These are phyloP conservation scores for Myriosclerotinia scirpicola DNA, from an alignment of 2,329 filamentous ascomycete species.

Conservation along the genomic window DNA sequence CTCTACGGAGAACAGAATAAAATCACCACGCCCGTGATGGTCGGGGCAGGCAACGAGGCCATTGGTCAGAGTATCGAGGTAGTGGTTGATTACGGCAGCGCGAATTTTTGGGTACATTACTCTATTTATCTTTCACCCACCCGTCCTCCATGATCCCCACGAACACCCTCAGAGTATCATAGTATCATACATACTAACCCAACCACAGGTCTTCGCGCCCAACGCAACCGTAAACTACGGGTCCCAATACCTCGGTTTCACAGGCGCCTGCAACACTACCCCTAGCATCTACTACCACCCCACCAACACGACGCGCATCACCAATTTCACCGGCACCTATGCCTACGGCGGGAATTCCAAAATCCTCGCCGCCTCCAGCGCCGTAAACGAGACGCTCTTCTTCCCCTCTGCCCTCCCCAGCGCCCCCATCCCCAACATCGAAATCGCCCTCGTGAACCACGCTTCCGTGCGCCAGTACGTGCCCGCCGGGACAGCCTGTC, in stretches of 20 bases:
- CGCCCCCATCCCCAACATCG: slow-evolving; percentile 1
- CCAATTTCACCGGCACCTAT: neutral
- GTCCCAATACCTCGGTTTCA: slow-evolving; percentile 5
- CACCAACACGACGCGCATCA: neutral
- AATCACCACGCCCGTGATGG: neutral
- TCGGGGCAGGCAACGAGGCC: neutral
- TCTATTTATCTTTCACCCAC: neutral
- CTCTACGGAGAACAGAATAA: neutral
- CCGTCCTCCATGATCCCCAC: no score
- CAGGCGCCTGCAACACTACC: slow-evolving; percentile 12
- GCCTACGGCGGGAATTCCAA: slow-evolving; percentile 19
- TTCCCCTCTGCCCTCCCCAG: neutral
- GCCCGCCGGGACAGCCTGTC: neutral
- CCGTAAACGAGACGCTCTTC: slow-evolving; percentile 4
- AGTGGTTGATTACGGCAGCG: slow-evolving; percentile 21
- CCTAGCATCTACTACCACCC: slow-evolving; percentile 2
- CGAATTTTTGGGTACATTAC: slow-evolving; percentile 20
- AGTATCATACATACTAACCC: neutral
- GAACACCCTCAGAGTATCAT: no score
- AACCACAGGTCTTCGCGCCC: slow-evolving; percentile 6
- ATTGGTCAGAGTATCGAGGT: slow-evolving; percentile 16
- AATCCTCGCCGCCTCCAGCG: neutral
- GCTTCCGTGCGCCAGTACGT: slow-evolving; percentile 1
- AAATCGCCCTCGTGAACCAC: slow-evolving; percentile 7
- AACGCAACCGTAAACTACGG: slow-evolving; percentile 21